phyloP scores from a whole-genome alignment of 495 filamentous ascomycete genomes.

The Friedmanniomyces simplex region DNA sequence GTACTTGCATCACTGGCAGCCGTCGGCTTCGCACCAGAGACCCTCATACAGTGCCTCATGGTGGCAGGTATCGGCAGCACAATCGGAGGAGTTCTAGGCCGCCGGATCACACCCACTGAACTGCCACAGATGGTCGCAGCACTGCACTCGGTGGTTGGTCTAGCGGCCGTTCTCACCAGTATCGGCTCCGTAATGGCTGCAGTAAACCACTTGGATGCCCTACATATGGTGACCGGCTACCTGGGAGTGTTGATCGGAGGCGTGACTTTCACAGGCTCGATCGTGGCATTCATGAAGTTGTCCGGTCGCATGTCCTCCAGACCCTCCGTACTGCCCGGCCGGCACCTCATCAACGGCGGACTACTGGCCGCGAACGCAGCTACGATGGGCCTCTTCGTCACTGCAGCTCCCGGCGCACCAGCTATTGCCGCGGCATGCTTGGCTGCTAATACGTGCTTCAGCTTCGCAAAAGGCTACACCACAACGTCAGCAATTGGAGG shows the following conservation, averaged over 20 bases:
- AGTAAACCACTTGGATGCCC: conserved; percentile 46
- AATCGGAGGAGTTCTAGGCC: conserved; percentile 54
- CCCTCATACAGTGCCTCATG: conserved; percentile 58
- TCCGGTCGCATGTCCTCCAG: conserved; percentile 65
- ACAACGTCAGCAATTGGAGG: conserved; percentile 74
- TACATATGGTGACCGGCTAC: conserved; percentile 71
- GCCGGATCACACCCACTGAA: conserved; percentile 68
- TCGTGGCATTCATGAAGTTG: conserved; percentile 73
- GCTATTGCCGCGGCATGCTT: conserved; percentile 63
- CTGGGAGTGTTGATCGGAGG: conserved; percentile 69
- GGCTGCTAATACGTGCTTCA: conserved; percentile 59
- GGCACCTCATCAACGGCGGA: conserved; percentile 59
- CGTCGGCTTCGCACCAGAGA: conserved; percentile 64
- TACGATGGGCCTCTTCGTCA: conserved; percentile 68
- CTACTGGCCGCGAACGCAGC: conserved; percentile 61
- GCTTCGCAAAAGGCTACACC: conserved; percentile 72
- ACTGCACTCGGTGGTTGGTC: conserved; percentile 69
- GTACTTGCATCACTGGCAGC: conserved; percentile 67
- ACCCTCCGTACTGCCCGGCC: conserved; percentile 54
- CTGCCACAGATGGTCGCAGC: conserved; percentile 75
- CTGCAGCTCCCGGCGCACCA: conserved; percentile 62
- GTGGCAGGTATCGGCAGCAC: conserved; percentile 60
- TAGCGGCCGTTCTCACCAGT: conserved; percentile 71
- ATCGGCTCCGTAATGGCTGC: conserved; percentile 69
- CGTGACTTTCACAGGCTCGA: conserved; percentile 73